phyloP scores from a whole-genome alignment of 225 moss, liverwort and hornwort genomes.

The Pseudoscleropodium purum region DNA sequence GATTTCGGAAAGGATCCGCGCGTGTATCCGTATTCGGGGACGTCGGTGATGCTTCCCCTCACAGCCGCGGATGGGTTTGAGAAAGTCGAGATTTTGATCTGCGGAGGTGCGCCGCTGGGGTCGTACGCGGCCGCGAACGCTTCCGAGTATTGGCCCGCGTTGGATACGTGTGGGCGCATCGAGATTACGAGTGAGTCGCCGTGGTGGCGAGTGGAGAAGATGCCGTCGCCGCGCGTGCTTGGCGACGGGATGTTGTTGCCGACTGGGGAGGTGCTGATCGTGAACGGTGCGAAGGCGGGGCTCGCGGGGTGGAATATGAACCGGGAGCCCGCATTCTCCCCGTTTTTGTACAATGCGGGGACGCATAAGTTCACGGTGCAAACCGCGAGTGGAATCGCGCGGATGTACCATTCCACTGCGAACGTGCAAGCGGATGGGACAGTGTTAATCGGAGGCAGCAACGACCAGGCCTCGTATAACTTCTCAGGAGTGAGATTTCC shows the following conservation, averaged over 20 bases:
- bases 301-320: constrained; percentile 22
- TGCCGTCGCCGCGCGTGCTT: constrained; percentile 32
- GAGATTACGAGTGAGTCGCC: neutral
- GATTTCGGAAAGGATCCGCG: constrained; percentile 4
- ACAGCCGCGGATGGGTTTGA: constrained; percentile 4
- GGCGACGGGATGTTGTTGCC: constrained; percentile 33
- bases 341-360: constrained; percentile 1
- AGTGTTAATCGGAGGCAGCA: constrained; percentile 29
- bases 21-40: constrained; percentile 23
- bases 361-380: neutral
- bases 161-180: constrained; percentile 33
- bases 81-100: constrained; percentile 30
- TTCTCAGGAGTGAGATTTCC: constrained; percentile 24
- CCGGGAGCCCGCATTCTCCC: constrained; percentile 6
- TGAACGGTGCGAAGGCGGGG: constrained; percentile 31
- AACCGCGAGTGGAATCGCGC: neutral
- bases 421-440: constrained; percentile 35
- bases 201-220: constrained; percentile 26
- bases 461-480: constrained; percentile 8
- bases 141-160: neutral
- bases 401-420: constrained; percentile 36
- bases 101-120: constrained; percentile 39
- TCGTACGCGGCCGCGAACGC: neutral
- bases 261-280: constrained; percentile 17
- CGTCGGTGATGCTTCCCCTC: constrained; percentile 27